Conservation (phyloP, 805 yeast species). For the Sugiyamaella valdiviana region DNA sequence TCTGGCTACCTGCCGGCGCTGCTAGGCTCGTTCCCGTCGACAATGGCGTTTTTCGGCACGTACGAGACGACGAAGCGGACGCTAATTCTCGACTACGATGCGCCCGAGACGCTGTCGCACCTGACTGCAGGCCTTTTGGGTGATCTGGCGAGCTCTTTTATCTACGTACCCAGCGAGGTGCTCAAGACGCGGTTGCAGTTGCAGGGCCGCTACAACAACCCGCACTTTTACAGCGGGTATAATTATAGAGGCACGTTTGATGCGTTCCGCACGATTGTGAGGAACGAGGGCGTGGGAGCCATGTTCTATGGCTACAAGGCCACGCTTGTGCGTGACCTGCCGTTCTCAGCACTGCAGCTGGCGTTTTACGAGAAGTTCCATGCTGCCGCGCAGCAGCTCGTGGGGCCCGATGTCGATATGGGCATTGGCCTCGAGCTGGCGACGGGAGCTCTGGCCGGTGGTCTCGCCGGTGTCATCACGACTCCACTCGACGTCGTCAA, state of each 20-base stretch:
- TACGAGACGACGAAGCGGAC: slow-evolving; percentile 76
- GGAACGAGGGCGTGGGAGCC: slow-evolving; percentile 67
- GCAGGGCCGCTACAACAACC: slow-evolving; percentile 83
- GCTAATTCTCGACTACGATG: slow-evolving; percentile 53
- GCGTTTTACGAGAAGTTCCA: slow-evolving; percentile 80
- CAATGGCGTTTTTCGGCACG: slow-evolving; percentile 88
- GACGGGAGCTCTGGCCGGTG: slow-evolving; percentile 97
- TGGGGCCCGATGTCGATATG: slow-evolving; percentile 27
- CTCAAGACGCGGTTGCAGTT: slow-evolving; percentile 87
- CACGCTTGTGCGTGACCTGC: slow-evolving; percentile 84
- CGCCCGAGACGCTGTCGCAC: slow-evolving; percentile 76
- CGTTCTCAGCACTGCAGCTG: slow-evolving; percentile 92
- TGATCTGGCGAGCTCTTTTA: slow-evolving; percentile 79
- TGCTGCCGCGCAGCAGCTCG: slow-evolving; percentile 29
- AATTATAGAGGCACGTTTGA: slow-evolving; percentile 70
- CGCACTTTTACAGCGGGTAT: slow-evolving; percentile 73
- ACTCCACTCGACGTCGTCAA: slow-evolving; percentile 93
- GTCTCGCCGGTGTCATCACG: slow-evolving; percentile 87
- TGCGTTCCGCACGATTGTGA: slow-evolving; percentile 60
- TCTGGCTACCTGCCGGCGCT: slow-evolving; percentile 92
- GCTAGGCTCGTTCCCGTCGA: slow-evolving; percentile 81
- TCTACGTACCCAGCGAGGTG: slow-evolving; percentile 94
- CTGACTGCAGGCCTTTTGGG: slow-evolving; percentile 88
- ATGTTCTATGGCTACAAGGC: slow-evolving; percentile 91
- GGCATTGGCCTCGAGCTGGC: slow-evolving; percentile 51